Evolutionary conservation across 2,329 filamentous ascomycete genomes (phyloP), one percentile per base, ranked within the genome.

Genomic region (Lasiodiplodia theobromae): DNA sequence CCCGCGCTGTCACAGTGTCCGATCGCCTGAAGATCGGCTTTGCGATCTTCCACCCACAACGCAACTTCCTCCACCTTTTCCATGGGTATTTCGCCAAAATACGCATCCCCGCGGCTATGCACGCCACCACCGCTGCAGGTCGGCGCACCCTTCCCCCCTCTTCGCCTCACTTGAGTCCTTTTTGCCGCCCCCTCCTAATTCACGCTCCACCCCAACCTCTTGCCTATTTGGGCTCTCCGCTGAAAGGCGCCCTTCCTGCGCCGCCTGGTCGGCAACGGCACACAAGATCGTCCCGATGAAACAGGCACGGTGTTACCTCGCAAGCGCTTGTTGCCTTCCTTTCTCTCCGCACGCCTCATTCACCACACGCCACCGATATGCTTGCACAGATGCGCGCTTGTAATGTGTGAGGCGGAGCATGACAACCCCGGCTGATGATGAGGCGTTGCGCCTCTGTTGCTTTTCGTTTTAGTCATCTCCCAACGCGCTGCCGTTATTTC

Each of bases 341-440:
- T 40, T 23, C 57, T 60, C 57, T 40, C 37, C 38, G 34, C 34
- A n/a, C 54, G 18, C 31, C n/a, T 25, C n/a, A 47, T 28, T 8
- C 57, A 47, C 57, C 34, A 44, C 7, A 23, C 57, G 57, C 25
- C 58, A 25, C 57, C 34, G 58, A 63, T 34, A 34, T 63, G 44
- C 58, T 34, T 31, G 57, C 56, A 58, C n/a, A 16, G 34, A 18
- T 34, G 56, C 34, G 40, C 54, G 34, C 54, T 57, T 38, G 54
- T n/a, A 23, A 23, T 52, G 47, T 52, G 60, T 52, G 60, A 64
- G 60, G 60, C 60, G 60, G 47, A 64, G 60, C 60, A 64, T 52
- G 60, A 64, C 60, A 64, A 49, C 21, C 47, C 60, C 60, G 60
- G 60, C 60, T 64, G 60, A 64, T 64, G 6, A 18, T 25, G 60